Base-by-base conservation (phyloP, 1,284 basidiomycete species). In the Clitocybe nebularis region DNA sequence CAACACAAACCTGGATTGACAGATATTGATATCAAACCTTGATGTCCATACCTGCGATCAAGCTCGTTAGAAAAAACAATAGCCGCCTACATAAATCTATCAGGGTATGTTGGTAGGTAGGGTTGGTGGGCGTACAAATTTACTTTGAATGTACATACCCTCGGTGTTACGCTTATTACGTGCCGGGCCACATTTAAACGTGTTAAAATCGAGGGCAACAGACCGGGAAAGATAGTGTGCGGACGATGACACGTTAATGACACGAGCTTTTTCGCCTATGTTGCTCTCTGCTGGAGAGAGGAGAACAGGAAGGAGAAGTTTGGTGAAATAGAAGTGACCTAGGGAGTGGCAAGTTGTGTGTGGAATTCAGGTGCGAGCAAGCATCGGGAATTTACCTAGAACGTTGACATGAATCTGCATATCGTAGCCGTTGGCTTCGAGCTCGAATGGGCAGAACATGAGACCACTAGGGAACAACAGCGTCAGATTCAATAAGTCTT, bases 371-470 rank as follows among this genome's bases (percentile, higher is more conserved):
- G n/a, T 5, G n/a, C n/a, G n/a, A n/a, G n/a, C n/a, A n/a, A n/a
- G n/a, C n/a, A 10, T 28, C 11, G 28, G 21, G 21, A 17, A 24
- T 53, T 10, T 23, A 50, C 71, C 73, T 9, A 79, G 61, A 5
- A 66, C 64, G 45, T 80, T 79, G 9, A 72, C 75, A 5, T 74
- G 76, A 50, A 78, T 76, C 53, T 77, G 74, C 1, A 77, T 58
- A 40, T 63, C 63, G 54, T 77, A 80, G 3, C 76, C 76, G 43
- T 82, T 71, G 3, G 61, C 10, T n/a, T 29, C 11, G 11, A 29
- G 11, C 11, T 29, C 10, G 11, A 29, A n/a, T n/a, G 28, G 28
- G 4, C 11, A 10, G 28, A 14, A 4, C 16, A 29, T 5, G 10
- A 29, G 11, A 29, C 28, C 28, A 5, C 28, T 29, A 29, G 5